These are phyloP conservation scores for Penicillium sp. DNA, from an alignment of 2,329 filamentous ascomycete species.

Conservation along the genomic window DNA sequence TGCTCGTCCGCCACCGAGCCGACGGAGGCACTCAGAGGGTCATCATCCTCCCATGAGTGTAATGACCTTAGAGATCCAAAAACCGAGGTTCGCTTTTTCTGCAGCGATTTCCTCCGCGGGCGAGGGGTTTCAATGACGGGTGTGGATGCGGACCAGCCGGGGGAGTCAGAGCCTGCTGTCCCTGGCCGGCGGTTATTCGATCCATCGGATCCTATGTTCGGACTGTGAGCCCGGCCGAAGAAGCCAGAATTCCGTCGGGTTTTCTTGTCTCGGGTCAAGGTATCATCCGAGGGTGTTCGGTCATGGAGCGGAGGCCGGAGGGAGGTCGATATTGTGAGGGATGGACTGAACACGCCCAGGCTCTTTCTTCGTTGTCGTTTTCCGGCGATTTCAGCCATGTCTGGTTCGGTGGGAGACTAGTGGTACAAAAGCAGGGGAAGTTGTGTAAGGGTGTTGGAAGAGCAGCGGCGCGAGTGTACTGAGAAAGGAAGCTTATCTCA, in stretches of 20 bases:
- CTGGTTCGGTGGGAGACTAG: slow-evolving; percentile 5
- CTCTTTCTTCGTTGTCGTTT: slow-evolving; percentile 39
- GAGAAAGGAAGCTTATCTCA: slow-evolving; percentile 25
- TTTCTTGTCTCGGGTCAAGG: slow-evolving; percentile 33
- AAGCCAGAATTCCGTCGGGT: slow-evolving; percentile 40
- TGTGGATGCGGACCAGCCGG: slow-evolving; percentile 20
- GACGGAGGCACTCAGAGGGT: slow-evolving; percentile 51
- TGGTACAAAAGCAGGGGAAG: slow-evolving; percentile 9
- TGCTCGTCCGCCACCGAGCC: slow-evolving; percentile 49
- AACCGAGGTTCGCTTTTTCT: slow-evolving; percentile 53
- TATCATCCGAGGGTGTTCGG: slow-evolving; percentile 40
- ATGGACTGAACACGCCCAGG: slow-evolving; percentile 33
- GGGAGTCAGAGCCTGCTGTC: slow-evolving; percentile 28
- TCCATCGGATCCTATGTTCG: slow-evolving; percentile 28
- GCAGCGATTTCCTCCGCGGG: slow-evolving; percentile 43
- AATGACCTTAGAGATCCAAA: slow-evolving; percentile 58
- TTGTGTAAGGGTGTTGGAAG: neutral
- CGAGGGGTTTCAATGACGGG: slow-evolving; percentile 30
- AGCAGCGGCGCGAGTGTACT: slow-evolving; percentile 10
- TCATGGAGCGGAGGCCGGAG: slow-evolving; percentile 28
- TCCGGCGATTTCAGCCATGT: slow-evolving; percentile 32
- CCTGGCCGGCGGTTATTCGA: slow-evolving; percentile 28
- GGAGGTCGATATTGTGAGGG: slow-evolving; percentile 22
- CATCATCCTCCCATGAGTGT: slow-evolving; percentile 53
- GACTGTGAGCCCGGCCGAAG: slow-evolving; percentile 31